phyloP scores from a whole-genome alignment of 2,329 filamentous ascomycete genomes.

The Trichoderma polysporum region DNA sequence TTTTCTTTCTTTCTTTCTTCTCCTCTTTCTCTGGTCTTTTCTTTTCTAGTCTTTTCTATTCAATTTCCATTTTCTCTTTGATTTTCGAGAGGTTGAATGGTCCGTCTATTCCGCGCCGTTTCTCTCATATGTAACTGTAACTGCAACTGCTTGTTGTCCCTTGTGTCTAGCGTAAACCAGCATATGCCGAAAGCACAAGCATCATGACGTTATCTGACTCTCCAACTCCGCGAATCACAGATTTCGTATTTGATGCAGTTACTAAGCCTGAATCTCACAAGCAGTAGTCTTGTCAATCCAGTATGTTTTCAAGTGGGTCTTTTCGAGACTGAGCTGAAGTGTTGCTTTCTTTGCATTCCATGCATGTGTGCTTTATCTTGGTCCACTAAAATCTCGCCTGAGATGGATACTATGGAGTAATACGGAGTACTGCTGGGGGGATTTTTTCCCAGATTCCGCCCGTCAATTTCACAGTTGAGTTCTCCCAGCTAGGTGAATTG shows the following conservation, averaged over 20 bases:
- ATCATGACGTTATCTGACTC: not conserved
- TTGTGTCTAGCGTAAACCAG: not conserved
- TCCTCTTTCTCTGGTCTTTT: not conserved
- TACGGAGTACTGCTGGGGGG: too few relatives aligned
- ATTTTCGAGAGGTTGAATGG: not conserved
- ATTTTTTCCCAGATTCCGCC: too few relatives aligned
- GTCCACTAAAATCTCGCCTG: too few relatives aligned
- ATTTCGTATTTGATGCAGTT: not conserved
- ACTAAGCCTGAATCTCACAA: too few relatives aligned
- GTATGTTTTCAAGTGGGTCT: not conserved
- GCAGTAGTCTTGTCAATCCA: too few relatives aligned
- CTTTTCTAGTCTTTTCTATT: not conserved
- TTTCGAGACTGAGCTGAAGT: not conserved
- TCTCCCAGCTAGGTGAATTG: too few relatives aligned
- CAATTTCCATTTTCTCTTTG: not conserved
- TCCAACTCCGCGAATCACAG: not conserved
- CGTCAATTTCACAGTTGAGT: too few relatives aligned
- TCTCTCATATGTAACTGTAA: not conserved
- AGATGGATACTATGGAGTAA: too few relatives aligned
- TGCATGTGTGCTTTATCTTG: too few relatives aligned
- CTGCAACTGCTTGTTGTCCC: not conserved
- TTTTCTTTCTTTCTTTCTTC: not conserved
- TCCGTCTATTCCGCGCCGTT: too few relatives aligned
- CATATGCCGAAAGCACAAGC: not conserved
- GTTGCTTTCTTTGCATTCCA: not conserved